Percentiles rank a stretch among this genome's conserved stretches.
Conservation (phyloP, 352 stramenopile species). For the Pythium rishiriense region DNA sequence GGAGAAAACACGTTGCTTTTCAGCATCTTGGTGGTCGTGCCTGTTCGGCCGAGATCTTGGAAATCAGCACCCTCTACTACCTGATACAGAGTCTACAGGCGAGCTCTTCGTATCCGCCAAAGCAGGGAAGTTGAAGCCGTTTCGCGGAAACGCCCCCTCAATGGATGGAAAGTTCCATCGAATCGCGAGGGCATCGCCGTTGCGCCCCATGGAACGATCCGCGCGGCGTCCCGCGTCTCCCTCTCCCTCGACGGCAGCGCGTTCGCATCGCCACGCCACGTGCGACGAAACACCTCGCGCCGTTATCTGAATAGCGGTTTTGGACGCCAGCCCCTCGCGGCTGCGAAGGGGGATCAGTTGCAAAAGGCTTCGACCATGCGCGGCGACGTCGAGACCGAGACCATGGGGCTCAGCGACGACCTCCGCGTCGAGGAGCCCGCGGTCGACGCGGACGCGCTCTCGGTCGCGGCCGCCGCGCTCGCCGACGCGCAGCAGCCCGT, state of each 20-base stretch:
- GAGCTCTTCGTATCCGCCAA: not conserved
- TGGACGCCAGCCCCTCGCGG: not conserved
- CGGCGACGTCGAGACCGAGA: slow-evolving; percentile 21
- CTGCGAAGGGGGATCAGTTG: not conserved
- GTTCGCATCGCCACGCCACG: not conserved
- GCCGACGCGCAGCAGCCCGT: slow-evolving; percentile 8
- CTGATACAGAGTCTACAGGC: not conserved
- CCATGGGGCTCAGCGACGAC: slow-evolving; percentile 21
- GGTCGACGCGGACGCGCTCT: not conserved
- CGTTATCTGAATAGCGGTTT: not conserved
- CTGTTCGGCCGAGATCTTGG: not conserved
- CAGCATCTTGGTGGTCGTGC: not conserved
- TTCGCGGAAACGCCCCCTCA: slow-evolving; percentile 1
- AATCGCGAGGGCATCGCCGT: not conserved
- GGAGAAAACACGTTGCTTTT: too few species aligned
- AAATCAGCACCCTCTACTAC: not conserved
- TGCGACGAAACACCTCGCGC: slow-evolving; percentile 1
- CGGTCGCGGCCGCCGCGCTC: not conserved
- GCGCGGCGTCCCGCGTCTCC: not conserved
- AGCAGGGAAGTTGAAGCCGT: not conserved
- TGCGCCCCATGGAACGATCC: slow-evolving; percentile 9
- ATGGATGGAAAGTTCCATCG: slow-evolving; percentile 25
- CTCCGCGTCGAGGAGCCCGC: slow-evolving; percentile 17
- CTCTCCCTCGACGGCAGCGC: too few species aligned
- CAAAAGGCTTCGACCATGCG: slow-evolving; percentile 6